These are phyloP conservation scores for Aleurites moluccanus DNA, from an alignment of 441 rosid species.

Conservation along the genomic window DNA sequence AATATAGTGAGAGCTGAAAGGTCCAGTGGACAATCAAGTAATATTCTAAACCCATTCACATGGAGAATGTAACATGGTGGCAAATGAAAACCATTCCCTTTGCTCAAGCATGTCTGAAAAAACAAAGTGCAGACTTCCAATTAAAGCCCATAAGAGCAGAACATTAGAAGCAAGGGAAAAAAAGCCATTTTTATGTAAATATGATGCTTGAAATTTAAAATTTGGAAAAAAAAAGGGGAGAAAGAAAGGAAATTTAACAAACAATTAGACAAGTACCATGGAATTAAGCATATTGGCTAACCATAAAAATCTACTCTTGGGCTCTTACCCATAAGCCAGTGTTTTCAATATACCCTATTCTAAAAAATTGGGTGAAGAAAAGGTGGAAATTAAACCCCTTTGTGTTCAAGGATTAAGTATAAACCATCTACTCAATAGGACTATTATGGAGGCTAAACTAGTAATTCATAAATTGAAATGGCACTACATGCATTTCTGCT, in stretches of 20 bases:
- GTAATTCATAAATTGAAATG: no score
- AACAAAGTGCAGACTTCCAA: not conserved
- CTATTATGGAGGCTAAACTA: no score
- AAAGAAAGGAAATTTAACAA: not conserved
- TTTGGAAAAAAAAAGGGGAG: not conserved
- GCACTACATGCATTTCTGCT: no score
- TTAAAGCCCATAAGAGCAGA: not conserved
- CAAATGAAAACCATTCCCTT: slow-evolving; percentile 67
- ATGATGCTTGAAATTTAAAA: not conserved
- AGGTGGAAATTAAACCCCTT: not conserved
- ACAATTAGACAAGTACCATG: not conserved
- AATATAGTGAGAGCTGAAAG: slow-evolving; percentile 65
- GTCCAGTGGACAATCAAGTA: slow-evolving; percentile 80
- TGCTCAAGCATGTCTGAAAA: slow-evolving; percentile 76
- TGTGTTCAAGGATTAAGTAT: no score
- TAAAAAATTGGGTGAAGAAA: not conserved
- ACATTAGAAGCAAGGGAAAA: not conserved
- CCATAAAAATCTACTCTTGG: not conserved
- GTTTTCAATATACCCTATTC: not conserved
- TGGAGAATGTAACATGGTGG: slow-evolving; percentile 69
- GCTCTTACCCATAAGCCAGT: not conserved
- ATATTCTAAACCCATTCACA: slow-evolving; percentile 62
- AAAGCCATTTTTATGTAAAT: not conserved
- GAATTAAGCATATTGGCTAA: not conserved
- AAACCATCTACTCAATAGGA: no score